Evolutionary conservation across 106 monocot species (phyloP).

Genomic region (Ottelia alismoides): DNA sequence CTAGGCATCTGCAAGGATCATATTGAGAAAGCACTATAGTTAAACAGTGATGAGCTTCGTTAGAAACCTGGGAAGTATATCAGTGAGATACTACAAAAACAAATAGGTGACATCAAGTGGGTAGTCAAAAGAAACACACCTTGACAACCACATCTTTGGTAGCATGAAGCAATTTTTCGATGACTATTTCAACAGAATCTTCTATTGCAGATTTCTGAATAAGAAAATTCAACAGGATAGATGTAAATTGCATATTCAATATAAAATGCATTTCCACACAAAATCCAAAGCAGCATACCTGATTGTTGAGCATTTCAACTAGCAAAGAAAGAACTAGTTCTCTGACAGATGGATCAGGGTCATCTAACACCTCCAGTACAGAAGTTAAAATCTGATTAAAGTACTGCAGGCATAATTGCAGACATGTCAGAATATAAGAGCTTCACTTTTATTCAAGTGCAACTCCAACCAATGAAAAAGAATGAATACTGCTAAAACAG

Average conservation of each 20-base stretch:
- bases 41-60: conserved; percentile 78
- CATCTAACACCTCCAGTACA: conserved; percentile 84
- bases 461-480: too few relatives aligned
- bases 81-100: not conserved
- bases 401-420: conserved; percentile 49
- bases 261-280: too few relatives aligned
- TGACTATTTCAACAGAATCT: conserved; percentile 89
- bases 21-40: conserved; percentile 56
- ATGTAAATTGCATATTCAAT: too few relatives aligned
- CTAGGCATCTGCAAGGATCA: conserved; percentile 85
- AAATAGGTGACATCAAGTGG: not conserved
- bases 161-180: conserved; percentile 82
- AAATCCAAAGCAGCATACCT: too few relatives aligned
- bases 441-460: too few relatives aligned
- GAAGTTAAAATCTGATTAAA: conserved; percentile 97
- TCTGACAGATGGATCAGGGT: conserved; percentile 59
- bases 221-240: too few relatives aligned
- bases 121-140: conserved; percentile 24
- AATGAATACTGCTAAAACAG: too few relatives aligned
- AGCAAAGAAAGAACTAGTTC: conserved; percentile 82
- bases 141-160: conserved; percentile 61
- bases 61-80: conserved; percentile 51
- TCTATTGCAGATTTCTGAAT: conserved; percentile 73
- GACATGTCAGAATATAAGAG: conserved; percentile 11
- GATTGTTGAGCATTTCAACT: conserved; percentile 78